These are phyloP conservation scores for Tulasnella sp. DNA, from an alignment of 768 basidiomycete species.

Conservation along the genomic window DNA sequence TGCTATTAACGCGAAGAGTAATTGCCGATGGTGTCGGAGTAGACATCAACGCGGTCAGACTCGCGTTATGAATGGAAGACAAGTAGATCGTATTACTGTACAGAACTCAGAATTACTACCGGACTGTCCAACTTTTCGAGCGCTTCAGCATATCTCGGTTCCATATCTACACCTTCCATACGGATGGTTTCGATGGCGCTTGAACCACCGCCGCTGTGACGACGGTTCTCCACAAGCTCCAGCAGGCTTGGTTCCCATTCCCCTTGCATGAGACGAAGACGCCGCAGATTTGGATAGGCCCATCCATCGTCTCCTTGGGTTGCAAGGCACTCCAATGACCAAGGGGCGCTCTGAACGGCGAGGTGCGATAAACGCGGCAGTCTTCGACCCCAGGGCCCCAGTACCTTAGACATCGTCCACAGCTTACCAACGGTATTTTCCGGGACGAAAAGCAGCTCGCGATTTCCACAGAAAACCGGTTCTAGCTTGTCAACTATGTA, in stretches of 20 bases:
- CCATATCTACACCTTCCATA: neutral
- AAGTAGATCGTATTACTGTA: too few relatives aligned
- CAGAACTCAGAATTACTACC: too few relatives aligned
- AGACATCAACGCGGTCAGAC: too few relatives aligned
- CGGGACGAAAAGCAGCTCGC: neutral
- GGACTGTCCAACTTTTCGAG: too few relatives aligned
- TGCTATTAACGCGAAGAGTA: too few relatives aligned
- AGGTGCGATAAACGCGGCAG: neutral
- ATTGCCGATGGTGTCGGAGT: too few relatives aligned
- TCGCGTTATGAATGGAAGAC: too few relatives aligned
- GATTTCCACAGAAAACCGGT: neutral
- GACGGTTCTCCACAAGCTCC: neutral
- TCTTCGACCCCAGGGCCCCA: neutral
- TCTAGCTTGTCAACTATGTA: neutral
- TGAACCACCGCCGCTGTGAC: neutral
- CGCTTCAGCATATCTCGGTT: too few relatives aligned
- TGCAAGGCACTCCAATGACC: neutral
- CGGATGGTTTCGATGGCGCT: neutral
- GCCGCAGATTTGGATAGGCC: neutral
- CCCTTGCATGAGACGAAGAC: neutral
- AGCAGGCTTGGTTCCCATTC: neutral
- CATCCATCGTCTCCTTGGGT: neutral
- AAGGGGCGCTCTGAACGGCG: neutral
- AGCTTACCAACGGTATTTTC: neutral
- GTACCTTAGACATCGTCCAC: neutral